Evolutionary conservation across 768 basidiomycete species (phyloP), one percentile per base, ranked within the genome.

Genomic region (Termitomyces sp.): DNA sequence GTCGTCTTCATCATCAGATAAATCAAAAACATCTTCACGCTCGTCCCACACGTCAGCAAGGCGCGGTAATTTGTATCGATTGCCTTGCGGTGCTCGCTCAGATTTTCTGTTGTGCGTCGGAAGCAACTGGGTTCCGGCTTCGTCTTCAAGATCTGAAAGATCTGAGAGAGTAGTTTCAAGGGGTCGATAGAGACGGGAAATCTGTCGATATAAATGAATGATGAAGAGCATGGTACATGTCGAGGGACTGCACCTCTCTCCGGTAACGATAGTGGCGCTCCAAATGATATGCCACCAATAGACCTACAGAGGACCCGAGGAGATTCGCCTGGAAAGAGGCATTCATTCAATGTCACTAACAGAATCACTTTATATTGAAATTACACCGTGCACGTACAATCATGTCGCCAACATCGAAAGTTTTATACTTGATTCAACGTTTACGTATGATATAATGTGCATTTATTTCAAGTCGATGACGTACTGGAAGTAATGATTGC

Each of bases 231-330:
- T 5, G 16, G 13, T 50, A 18, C 13, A 8, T 3, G 9, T 41
- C 12, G 30, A 32, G 23, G 23, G 35, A 28, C 5, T 4, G 16
- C 66, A 89, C 90, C 77, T 94, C 92, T 72, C 88, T 82, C 64
- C 92, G 79, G 60, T 84, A 82, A 28, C 92, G 87, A 68, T 94
- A 88, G 65, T 92, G 83, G 46, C 78, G 79, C 67, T 94, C 92
- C 50, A 89, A 69, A 60, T 91, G 72, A 68, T 84, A 93, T 0
- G 87, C 78, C 43, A 77, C 68, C 63, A 81, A 83, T 6, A 94
- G 75, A 5, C 92, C 92, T 6, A 89, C 68, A 4, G 82, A 75
- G 0, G 89, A 88, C 36, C 92, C 92, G 14, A 87, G 70, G 28
- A 92, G 70, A 68, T 94, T 94, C 16, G 92, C 92, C 92, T 93